phyloP scores from a whole-genome alignment of 2,329 filamentous ascomycete genomes.

The Alternaria gansuensis region DNA sequence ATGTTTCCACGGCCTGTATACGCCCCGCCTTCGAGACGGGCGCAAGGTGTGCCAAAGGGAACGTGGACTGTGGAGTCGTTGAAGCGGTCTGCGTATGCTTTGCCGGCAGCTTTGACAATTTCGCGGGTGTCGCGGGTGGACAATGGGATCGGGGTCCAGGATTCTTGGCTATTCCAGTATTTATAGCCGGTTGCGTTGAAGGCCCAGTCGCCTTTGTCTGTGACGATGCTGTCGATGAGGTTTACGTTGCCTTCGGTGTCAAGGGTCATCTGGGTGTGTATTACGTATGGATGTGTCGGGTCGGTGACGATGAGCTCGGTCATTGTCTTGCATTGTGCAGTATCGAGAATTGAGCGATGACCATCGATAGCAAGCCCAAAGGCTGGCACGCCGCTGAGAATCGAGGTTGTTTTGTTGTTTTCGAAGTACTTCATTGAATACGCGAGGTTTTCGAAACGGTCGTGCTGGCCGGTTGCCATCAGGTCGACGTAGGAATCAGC shows the following conservation, averaged over 20 bases:
- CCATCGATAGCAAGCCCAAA: conserved; percentile 29
- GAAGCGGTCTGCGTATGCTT: conserved; percentile 40
- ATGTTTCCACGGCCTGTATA: conserved; percentile 29
- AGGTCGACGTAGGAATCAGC: conserved; percentile 19
- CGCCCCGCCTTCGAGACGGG: conserved; percentile 38
- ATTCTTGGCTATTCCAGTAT: conserved; percentile 28
- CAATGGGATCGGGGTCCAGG: conserved; percentile 31
- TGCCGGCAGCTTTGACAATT: conserved; percentile 32
- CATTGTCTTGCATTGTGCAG: conserved; percentile 37
- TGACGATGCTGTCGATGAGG: conserved; percentile 38
- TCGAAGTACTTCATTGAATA: conserved; percentile 34
- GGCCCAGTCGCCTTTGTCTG: conserved; percentile 40
- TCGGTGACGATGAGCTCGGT: conserved; percentile 37
- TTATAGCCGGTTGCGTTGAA: conserved; percentile 40
- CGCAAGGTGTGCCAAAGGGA: conserved; percentile 37
- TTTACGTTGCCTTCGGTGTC: conserved; percentile 20
- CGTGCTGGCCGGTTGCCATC: conserved; percentile 29
- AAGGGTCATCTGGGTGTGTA: conserved; percentile 37
- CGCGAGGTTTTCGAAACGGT: conserved; percentile 28
- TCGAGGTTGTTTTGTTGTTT: conserved; percentile 26
- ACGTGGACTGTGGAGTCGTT: conserved; percentile 30
- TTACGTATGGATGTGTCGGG: conserved; percentile 36
- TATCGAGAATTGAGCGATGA: conserved; percentile 33
- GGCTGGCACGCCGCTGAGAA: conserved; percentile 29
- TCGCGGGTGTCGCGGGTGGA: conserved; percentile 23